Evolutionary conservation across 495 filamentous ascomycete species (phyloP), one percentile per base, ranked within the genome.

Genomic region (Xylaria castorea): DNA sequence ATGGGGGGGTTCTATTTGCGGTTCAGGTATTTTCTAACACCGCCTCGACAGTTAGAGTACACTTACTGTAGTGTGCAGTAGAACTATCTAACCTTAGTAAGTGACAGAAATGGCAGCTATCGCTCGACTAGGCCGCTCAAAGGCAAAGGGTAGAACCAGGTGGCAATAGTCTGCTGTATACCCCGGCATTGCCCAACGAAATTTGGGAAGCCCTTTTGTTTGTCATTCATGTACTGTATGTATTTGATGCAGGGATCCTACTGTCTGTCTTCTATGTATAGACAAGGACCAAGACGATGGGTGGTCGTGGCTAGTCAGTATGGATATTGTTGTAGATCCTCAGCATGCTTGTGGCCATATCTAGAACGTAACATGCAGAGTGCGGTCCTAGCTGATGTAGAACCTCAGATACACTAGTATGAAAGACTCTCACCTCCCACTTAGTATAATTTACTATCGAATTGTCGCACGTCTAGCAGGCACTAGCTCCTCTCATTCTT

Each of bases 91-190:
- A n/a, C n/a, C n/a, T n/a, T n/a, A 61, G 58, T 22, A 38, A 61
- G 34, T 18, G 58, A 40, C 18, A 50, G 63, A 22, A 66, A 50
- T 36, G 16, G 46, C 22, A 16, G 20, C 38, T 27, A 44, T 40
- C 27, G 46, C 42, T 67, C 46, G 32, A 67, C 64, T 53, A 67
- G 30, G 32, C 46, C 64, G 1, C 18, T 18, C 64, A 53, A 22
- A 51, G 64, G 30, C 64, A 51, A 53, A 67, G 64, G 32, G 46
- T 9, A 51, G 34, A 48, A 53, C 25, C 32, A 36, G 20, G 63
- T 53, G 46, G 64, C 64, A 38, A 67, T 53, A 67, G 46, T 67
- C 64, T 36, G 4, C 8, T 16, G 6, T 14, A 25, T 36, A 51
- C 46, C 44, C 42, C 20, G 32, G 44, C 25, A 51, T 67, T 42